phyloP scores from a whole-genome alignment of 176 grass and related monocot genomes.

The Melocanna baccifera region DNA sequence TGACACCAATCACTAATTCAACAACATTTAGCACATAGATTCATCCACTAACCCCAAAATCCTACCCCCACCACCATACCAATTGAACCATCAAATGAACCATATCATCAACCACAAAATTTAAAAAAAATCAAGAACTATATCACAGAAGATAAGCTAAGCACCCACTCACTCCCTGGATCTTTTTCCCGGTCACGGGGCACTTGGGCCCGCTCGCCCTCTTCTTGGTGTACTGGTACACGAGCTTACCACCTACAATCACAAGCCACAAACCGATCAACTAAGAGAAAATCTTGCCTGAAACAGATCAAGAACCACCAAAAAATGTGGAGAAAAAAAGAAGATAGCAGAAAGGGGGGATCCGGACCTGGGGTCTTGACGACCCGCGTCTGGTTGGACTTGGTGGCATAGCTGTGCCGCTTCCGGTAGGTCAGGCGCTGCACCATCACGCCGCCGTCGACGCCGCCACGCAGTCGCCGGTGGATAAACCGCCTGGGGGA shows the following conservation, averaged over 20 bases:
- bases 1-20: background rate
- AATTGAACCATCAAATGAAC: background rate
- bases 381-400: constrained; percentile 94
- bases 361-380: constrained; percentile 83
- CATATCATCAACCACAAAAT: background rate
- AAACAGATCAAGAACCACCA: background rate
- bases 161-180: constrained; percentile 74
- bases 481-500: constrained; percentile 11
- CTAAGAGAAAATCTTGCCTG: background rate
- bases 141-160: background rate
- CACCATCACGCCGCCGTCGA: constrained; percentile 49
- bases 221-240: constrained; percentile 96
- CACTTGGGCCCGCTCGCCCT: constrained; percentile 91
- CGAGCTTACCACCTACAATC: constrained; percentile 69
- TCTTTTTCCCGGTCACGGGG: constrained; percentile 91
- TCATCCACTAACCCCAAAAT: background rate
- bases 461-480: background rate
- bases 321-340: background rate
- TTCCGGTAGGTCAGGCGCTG: constrained; percentile 88
- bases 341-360: background rate
- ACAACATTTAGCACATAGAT: background rate
- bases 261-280: background rate
- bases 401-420: constrained; percentile 95
- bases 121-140: background rate
- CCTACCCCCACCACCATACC: background rate